Evolutionary conservation across 2,329 filamentous ascomycete species (phyloP).

Genomic region (Ceratocystis huliohia): DNA sequence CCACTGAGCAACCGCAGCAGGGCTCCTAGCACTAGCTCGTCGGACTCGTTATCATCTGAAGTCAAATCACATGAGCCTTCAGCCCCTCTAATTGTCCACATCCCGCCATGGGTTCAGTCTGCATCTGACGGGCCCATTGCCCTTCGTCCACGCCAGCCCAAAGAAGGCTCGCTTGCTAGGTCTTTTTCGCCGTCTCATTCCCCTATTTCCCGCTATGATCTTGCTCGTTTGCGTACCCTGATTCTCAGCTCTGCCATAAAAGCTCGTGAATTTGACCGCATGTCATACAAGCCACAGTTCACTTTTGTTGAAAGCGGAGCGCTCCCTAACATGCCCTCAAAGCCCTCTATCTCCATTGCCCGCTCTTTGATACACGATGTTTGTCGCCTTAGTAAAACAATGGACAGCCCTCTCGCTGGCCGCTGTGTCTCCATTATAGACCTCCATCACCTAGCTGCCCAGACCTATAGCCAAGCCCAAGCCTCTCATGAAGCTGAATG

Average conservation of each 20-base stretch:
- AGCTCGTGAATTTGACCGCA: constrained; percentile 63
- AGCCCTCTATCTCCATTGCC: not conserved
- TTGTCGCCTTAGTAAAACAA: constrained; percentile 31
- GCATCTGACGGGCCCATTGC: constrained; percentile 22
- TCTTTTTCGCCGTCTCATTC: constrained; percentile 18
- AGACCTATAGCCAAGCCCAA: constrained; percentile 38
- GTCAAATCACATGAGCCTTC: constrained; percentile 26
- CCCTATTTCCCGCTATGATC: constrained; percentile 54
- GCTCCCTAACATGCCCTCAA: constrained; percentile 8
- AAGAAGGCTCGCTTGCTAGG: constrained; percentile 2
- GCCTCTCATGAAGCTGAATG: constrained; percentile 40
- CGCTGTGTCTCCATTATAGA: constrained; percentile 32
- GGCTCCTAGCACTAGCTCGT: constrained; percentile 10
- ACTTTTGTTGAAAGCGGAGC: constrained; percentile 27
- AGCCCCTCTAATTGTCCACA: constrained; percentile 4
- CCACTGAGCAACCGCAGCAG: constrained; percentile 22
- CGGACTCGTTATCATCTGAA: constrained; percentile 29
- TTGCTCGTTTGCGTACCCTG: constrained; percentile 64
- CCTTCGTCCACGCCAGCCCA: constrained; percentile 20
- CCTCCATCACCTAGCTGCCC: constrained; percentile 40
- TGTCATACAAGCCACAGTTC: constrained; percentile 40
- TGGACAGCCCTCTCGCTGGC: constrained; percentile 23
- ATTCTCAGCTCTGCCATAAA: constrained; percentile 81
- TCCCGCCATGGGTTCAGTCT: constrained; percentile 13
- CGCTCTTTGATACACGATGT: constrained; percentile 34